phyloP scores from a whole-genome alignment of 1,284 basidiomycete species.

The Schizophyllum amplum region DNA sequence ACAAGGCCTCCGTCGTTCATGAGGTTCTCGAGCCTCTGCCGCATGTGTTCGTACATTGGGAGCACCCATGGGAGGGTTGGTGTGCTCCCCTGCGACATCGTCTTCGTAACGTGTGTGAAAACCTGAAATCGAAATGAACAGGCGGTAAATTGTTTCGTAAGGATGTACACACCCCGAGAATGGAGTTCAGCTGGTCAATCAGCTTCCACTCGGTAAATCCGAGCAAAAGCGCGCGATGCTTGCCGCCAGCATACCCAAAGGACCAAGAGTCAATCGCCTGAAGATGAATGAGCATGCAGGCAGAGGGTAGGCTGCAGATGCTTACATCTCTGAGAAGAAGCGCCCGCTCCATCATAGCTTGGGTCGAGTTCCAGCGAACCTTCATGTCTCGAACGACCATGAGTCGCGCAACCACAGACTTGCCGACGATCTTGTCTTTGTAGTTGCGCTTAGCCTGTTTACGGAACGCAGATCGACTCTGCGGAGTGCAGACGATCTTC shows the following conservation, averaged over 20 bases:
- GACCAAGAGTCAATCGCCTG: conserved; percentile 6
- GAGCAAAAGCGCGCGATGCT: conserved; percentile 2
- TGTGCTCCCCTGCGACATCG: conserved; percentile 6
- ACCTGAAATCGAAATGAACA: neutral
- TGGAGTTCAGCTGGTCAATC: neutral
- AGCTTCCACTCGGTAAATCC: conserved; percentile 1
- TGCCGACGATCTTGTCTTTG: neutral
- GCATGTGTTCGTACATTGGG: conserved; percentile 7
- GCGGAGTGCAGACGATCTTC: conserved; percentile 7
- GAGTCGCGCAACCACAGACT: conserved; percentile 10
- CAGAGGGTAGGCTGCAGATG: neutral
- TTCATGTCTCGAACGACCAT: conserved; percentile 19
- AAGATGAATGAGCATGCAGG: neutral
- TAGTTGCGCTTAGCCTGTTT: neutral
- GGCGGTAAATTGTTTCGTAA: neutral
- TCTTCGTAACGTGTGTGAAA: conserved; percentile 4
- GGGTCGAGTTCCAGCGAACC: conserved; percentile 23
- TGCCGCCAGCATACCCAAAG: neutral
- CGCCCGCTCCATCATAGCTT: conserved; percentile 20
- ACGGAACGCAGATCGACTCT: conserved; percentile 6
- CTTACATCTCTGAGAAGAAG: conserved; percentile 11
- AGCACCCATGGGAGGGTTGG: conserved; percentile 8
- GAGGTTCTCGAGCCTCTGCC: neutral
- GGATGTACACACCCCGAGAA: conserved; percentile 1
- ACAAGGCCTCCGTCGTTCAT: neutral